Evolutionary conservation across 2,329 filamentous ascomycete genomes (phyloP), one percentile per base, ranked within the genome.

Genomic region (Fusarium fracticaudum): DNA sequence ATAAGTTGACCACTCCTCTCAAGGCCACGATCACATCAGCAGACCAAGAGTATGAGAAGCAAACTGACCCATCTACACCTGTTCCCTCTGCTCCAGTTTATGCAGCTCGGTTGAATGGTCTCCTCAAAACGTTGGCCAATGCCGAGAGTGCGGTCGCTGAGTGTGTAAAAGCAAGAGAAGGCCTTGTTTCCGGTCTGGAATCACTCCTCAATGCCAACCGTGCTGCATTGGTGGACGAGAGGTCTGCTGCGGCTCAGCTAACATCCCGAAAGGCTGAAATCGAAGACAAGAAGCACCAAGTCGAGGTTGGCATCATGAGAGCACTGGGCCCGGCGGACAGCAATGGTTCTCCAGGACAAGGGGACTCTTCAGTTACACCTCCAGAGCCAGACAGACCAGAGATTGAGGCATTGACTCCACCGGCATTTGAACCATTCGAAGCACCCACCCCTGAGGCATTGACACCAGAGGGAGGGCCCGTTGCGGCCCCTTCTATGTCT

Each of bases 111-210:
- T 89, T 99, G 14, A 95, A 94, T 74, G 93, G 94, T 6, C 87
- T 99, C n/a, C 88, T 98, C 61, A 98, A 96, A 85, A 93, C 91
- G 12, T 88, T 99, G 24, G 94, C 94, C 26, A 94, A 90, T 73
- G 96, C 96, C 8, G 95, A 99, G 83, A 94, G 91, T 62, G 95
- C 96, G 1, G 93, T 98, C 3, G 92, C 93, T 5, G 94, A 98
- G 78, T 94, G 93, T 75, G 94, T 99, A 80, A 95, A 96, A 80
- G 94, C 95, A 5, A 91, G 96, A 20, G 90, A 91, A 74, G 89
- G 90, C 15, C 87, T 99, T 35, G 91, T 98, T 43, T 88, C 89
- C 35, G 94, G 92, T 2, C 86, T 99, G 10, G 94, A 98, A 83
- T 94, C 93, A 79, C 86, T 98, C 18, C 87, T 98, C 2, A 90